Base-by-base conservation (phyloP, 805 yeast species). In the Candida orba region DNA sequence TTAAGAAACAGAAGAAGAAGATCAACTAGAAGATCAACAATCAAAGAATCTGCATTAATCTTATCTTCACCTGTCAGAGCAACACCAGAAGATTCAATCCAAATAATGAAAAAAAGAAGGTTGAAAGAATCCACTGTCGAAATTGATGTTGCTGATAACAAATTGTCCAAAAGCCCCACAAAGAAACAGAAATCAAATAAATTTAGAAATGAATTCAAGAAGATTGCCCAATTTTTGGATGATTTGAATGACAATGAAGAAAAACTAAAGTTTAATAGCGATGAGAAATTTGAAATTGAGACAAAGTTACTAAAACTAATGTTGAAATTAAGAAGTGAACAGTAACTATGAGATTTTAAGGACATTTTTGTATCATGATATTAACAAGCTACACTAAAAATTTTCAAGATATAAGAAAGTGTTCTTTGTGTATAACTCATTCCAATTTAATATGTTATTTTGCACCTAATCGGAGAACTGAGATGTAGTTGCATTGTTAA, bases 241-340 rank as follows among this genome's bases (percentile, higher is more conserved):
- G 37, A n/a, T 20, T 31, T 41, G 9, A 36, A 41, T 10, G 38
- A 36, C 8, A n/a, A 29, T 15, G 36, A 30, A 8, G n/a, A 27
- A 13, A 13, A 10, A 27, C 12, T 27, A 12, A 10, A 25, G 6
- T 18, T 44, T 25, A 41, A 33, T 6, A 23, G 24, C 10, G 27
- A 31, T 4, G 47, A 44, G 24, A 36, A 18, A 3, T 44, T 38
- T 30, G 37, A 38, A 9, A 36, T 44, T 4, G 47, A 44, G 23
- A 41, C 44, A 4, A 37, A 34, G 7, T 25, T 44, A 15, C 24
- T 44, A 24, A 30, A 22, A 20, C 23, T 44, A n/a, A 38, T 44
- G 42, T 25, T 44, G 33, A 44, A 35, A 22, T 14, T 44, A 24
- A 34, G 47, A 31, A 39, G 3, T 10, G 13, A 33, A 9, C 18